Percentiles rank a stretch among this genome's conserved stretches.
Evolutionary conservation across 805 yeast genomes (phyloP).

Genomic region (Zygosaccharomyces rouxii): DNA sequence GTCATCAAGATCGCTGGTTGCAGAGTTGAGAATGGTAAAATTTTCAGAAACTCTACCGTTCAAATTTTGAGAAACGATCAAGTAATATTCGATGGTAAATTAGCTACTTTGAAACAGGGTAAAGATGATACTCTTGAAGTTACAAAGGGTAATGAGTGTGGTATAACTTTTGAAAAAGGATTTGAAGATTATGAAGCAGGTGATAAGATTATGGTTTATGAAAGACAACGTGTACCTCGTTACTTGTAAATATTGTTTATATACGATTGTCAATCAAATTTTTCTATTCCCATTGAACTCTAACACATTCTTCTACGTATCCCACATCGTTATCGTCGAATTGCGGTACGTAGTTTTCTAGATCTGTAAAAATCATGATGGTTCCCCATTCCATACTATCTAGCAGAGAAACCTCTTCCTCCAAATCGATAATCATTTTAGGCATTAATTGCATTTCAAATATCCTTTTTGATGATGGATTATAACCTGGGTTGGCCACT

Average conservation of each 20-base stretch:
- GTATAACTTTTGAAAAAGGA: slow-evolving; percentile 56
- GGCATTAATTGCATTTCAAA: slow-evolving; percentile 96
- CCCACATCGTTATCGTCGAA: slow-evolving; percentile 68
- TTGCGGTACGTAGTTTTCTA: slow-evolving; percentile 55
- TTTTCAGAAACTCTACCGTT: slow-evolving; percentile 55
- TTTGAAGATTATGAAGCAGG: slow-evolving; percentile 72
- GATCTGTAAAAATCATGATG: slow-evolving; percentile 73
- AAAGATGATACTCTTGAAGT: slow-evolving; percentile 77
- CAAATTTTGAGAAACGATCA: slow-evolving; percentile 53
- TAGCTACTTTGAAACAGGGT: slow-evolving; percentile 72
- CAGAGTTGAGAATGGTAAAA: slow-evolving; percentile 63
- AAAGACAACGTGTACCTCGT: slow-evolving; percentile 56
- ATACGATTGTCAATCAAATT: slow-evolving; percentile 7
- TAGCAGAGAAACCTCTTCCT: slow-evolving; percentile 45
- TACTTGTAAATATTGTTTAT: slow-evolving; percentile 38
- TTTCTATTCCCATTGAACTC: slow-evolving; percentile 75
- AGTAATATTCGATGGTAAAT: slow-evolving; percentile 46
- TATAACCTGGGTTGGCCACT: slow-evolving; percentile 57
- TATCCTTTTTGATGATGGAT: slow-evolving; percentile 55
- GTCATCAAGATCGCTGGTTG: slow-evolving; percentile 79
- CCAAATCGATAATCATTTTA: slow-evolving; percentile 78
- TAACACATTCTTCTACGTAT: slow-evolving; percentile 73
- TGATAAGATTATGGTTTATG: slow-evolving; percentile 69
- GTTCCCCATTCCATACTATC: slow-evolving; percentile 99
- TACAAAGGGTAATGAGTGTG: slow-evolving; percentile 87